Conservation (phyloP, 2,329 filamentous ascomycete species). For the Byssothecium circinans region DNA sequence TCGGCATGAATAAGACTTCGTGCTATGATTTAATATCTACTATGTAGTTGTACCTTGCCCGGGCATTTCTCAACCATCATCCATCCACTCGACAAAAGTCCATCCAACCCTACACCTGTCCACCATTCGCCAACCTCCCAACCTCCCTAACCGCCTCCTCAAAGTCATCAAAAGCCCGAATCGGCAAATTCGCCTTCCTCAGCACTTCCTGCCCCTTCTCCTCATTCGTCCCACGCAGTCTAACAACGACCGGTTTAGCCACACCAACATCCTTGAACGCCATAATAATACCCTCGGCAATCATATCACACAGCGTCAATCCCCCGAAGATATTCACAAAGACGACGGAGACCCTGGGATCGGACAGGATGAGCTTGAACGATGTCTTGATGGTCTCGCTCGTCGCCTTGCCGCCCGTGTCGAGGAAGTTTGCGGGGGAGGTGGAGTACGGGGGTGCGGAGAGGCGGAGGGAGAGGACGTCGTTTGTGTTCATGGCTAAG, state of each 20-base stretch:
- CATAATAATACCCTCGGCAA: constrained; percentile 71
- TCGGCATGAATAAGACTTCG: too few relatives aligned
- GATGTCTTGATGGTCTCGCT: constrained; percentile 75
- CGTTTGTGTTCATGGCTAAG: constrained; percentile 87
- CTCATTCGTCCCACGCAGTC: constrained; percentile 75
- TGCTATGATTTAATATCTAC: too few relatives aligned
- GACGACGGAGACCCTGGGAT: constrained; percentile 70
- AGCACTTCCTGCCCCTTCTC: constrained; percentile 70
- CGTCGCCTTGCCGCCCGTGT: constrained; percentile 88
- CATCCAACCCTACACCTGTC: neutral
- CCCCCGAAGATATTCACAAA: constrained; percentile 74
- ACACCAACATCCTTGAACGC: constrained; percentile 71
- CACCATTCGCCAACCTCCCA: constrained; percentile 28
- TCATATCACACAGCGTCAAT: constrained; percentile 77
- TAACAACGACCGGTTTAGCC: constrained; percentile 70
- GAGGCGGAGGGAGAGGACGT: constrained; percentile 69
- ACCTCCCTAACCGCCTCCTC: constrained; percentile 60
- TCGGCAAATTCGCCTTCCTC: constrained; percentile 64
- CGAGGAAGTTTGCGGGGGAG: constrained; percentile 78
- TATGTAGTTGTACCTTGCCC: neutral
- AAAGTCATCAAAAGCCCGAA: constrained; percentile 74
- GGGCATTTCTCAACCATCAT: neutral
- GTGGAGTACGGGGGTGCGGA: constrained; percentile 53
- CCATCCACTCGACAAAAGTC: too few relatives aligned
- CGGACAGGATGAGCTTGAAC: constrained; percentile 72